Conservation (phyloP, 1,284 basidiomycete genomes). For the Trichosporon inkin region DNA sequence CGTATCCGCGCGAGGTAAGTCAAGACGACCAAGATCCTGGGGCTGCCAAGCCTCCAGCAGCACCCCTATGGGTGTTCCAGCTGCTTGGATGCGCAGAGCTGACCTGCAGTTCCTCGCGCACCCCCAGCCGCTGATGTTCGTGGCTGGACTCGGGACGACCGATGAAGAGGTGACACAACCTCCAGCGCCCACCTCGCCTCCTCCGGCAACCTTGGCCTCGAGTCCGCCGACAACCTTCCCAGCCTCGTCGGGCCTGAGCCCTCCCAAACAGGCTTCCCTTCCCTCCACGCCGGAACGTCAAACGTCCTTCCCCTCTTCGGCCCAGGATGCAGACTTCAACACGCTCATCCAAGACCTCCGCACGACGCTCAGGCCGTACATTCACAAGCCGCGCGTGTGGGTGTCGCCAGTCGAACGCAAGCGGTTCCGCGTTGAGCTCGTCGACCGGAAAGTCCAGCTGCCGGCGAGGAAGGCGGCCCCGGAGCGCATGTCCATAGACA, state of each 20-base stretch:
- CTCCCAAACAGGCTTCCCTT: neutral
- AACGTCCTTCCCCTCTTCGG: neutral
- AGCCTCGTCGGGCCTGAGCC: neutral
- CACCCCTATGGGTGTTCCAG: no score
- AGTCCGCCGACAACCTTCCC: neutral
- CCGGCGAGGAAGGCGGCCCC: constrained; percentile 73
- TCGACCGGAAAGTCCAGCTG: constrained; percentile 75
- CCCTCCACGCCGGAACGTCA: neutral
- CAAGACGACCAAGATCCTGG: no score
- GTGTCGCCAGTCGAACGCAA: constrained; percentile 47
- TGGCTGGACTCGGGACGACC: constrained; percentile 64
- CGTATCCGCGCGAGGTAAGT: constrained; percentile 72
- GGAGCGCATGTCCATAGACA: neutral
- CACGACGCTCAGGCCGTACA: constrained; percentile 60
- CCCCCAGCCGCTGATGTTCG: constrained; percentile 85
- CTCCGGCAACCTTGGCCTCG: neutral
- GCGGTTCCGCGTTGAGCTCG: constrained; percentile 72
- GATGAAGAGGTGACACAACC: constrained; percentile 37
- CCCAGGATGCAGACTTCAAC: constrained; percentile 48
- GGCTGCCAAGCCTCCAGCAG: no score
- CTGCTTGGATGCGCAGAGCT: no score
- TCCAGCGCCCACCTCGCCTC: neutral
- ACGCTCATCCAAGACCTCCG: constrained; percentile 58
- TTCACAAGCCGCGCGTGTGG: constrained; percentile 55
- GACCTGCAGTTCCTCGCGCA: constrained; percentile 61